Evolutionary conservation across 345 rosid genomes (phyloP).

Genomic region (Murraya koenigii): DNA sequence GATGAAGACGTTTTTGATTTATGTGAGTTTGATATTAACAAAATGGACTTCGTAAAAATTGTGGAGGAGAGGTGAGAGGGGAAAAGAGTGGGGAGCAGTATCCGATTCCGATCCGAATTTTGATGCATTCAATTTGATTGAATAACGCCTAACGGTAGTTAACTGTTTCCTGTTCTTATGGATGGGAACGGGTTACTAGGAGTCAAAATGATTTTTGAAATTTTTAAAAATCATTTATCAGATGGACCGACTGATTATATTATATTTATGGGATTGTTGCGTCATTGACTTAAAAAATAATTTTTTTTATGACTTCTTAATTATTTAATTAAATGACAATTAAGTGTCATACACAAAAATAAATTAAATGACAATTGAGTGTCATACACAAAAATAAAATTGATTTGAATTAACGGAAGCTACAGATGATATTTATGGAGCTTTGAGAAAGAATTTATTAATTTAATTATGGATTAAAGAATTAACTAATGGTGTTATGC

Average conservation of each 20-base stretch:
- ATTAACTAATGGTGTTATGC: background rate
- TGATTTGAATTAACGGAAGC: no score
- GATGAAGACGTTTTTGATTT: background rate
- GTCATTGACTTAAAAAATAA: no score
- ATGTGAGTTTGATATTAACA: background rate
- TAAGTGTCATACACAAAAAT: no score
- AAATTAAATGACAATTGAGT: no score
- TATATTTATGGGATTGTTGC: no score
- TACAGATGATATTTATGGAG: no score
- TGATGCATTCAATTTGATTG: background rate
- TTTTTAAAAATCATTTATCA: no score
- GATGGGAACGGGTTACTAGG: background rate
- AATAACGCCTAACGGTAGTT: background rate
- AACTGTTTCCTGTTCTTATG: background rate
- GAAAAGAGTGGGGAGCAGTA: background rate
- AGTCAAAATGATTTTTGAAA: background rate
- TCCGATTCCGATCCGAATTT: constrained; percentile 6
- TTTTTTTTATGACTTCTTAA: no score
- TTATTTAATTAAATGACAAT: no score
- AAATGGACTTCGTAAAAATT: background rate
- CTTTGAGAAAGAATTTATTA: background rate
- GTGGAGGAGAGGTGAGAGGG: background rate
- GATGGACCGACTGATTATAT: no score
- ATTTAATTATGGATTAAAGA: background rate
- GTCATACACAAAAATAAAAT: no score